Evolutionary conservation across 2,329 filamentous ascomycete species (phyloP).

Genomic region (Emericellopsis atlantica): DNA sequence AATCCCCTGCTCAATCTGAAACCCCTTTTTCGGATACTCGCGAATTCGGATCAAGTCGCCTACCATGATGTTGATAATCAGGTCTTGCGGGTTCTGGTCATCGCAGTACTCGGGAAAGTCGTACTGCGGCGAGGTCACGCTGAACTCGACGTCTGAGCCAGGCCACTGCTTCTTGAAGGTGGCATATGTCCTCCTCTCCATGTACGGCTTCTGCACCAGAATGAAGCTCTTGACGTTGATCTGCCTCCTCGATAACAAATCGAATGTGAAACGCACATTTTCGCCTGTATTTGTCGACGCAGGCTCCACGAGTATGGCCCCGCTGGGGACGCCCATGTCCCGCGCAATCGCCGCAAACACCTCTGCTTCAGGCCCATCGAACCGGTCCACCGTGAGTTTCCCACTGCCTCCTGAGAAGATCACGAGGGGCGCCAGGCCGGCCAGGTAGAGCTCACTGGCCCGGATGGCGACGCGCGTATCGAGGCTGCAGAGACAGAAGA

Average conservation of each 20-base stretch:
- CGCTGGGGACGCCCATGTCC: slow-evolving; percentile 23
- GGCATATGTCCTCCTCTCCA: slow-evolving; percentile 31
- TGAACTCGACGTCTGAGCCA: slow-evolving; percentile 15
- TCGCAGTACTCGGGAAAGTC: slow-evolving; percentile 27
- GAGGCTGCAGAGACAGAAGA: slow-evolving; percentile 34
- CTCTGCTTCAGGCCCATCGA: slow-evolving; percentile 26
- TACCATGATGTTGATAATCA: slow-evolving; percentile 30
- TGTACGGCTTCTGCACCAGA: slow-evolving; percentile 34
- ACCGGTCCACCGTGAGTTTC: slow-evolving; percentile 23
- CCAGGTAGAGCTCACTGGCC: slow-evolving; percentile 27
- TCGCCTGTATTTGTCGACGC: slow-evolving; percentile 31
- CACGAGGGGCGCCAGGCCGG: slow-evolving; percentile 21
- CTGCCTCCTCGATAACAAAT: slow-evolving; percentile 14
- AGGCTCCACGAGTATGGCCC: slow-evolving; percentile 24
- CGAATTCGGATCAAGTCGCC: slow-evolving; percentile 29
- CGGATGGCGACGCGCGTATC: slow-evolving; percentile 28
- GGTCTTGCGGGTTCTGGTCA: slow-evolving; percentile 22
- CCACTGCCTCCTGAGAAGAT: slow-evolving; percentile 31
- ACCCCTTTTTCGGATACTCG: slow-evolving; percentile 27
- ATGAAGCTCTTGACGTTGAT: slow-evolving; percentile 19
- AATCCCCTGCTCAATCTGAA: slow-evolving; percentile 29
- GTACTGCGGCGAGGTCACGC: slow-evolving; percentile 26
- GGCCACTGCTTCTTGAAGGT: slow-evolving; percentile 35
- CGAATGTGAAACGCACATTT: slow-evolving; percentile 30
- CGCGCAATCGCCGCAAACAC: slow-evolving; percentile 27